Evolutionary conservation across 164 flowering plant species (phyloP).

Genomic region (Chimonanthus praecox): DNA sequence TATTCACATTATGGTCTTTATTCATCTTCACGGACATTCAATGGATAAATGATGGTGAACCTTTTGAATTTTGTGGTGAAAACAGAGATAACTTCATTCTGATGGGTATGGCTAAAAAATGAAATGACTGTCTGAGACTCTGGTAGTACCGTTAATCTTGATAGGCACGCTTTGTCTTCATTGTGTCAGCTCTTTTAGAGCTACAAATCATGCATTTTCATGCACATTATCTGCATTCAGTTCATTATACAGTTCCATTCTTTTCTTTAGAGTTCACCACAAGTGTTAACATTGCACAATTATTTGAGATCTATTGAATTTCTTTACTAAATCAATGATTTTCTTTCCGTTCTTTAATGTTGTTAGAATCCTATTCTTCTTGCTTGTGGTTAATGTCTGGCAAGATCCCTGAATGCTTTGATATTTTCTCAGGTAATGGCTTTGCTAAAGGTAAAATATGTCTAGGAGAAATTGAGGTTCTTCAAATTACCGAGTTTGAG

Average conservation of each 20-base stretch:
- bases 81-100: neutral
- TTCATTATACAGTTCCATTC: neutral
- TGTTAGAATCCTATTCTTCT: neutral
- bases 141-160: neutral
- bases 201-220: neutral
- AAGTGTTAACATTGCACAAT: neutral
- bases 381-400: neutral
- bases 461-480: constrained; percentile 74
- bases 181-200: neutral
- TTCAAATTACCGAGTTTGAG: constrained; percentile 53
- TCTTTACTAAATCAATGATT: neutral
- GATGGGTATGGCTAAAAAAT: neutral
- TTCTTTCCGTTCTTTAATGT: neutral
- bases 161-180: neutral
- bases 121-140: neutral
- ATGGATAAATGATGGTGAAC: neutral
- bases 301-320: neutral
- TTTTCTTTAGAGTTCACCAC: neutral
- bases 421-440: constrained; percentile 48
- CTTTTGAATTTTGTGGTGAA: no score
- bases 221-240: neutral
- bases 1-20: neutral
- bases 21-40: neutral
- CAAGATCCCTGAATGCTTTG: neutral
- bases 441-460: constrained; percentile 62